A percentile compares a stretch with the other conserved stretches of the same genome.
Evolutionary conservation across 108 stramenopile species (phyloP).

Genomic region (Cyclotella choctawhatcheeana): DNA sequence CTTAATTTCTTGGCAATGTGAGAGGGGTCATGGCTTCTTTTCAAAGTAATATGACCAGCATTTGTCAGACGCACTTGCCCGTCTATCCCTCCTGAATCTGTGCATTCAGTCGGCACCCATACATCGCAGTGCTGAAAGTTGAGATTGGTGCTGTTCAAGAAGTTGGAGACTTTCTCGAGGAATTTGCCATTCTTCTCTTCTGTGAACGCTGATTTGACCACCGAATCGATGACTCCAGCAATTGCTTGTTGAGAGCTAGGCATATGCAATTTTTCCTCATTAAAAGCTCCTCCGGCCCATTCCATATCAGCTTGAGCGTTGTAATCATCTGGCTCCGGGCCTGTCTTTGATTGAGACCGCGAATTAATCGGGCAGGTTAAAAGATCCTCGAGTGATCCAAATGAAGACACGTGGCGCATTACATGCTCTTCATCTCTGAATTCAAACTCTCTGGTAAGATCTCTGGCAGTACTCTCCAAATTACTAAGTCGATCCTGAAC

Average conservation of each 20-base stretch:
- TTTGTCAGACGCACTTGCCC: constrained; percentile 22
- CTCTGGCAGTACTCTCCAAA: constrained; percentile 1
- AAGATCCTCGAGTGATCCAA: constrained; percentile 4
- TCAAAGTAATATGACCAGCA: constrained; percentile 47
- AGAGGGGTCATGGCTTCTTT: constrained; percentile 6
- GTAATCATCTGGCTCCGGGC: no score
- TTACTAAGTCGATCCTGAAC: constrained; percentile 7
- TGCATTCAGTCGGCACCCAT: constrained; percentile 68
- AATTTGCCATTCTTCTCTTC: constrained; percentile 48
- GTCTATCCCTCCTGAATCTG: constrained; percentile 5
- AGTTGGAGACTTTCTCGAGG: constrained; percentile 57
- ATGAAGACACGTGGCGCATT: constrained; percentile 16
- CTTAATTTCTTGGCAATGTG: constrained; percentile 17
- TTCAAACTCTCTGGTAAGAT: constrained; percentile 12
- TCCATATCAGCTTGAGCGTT: no score
- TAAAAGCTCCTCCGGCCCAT: not conserved
- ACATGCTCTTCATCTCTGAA: constrained; percentile 3
- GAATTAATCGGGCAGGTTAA: constrained; percentile 50
- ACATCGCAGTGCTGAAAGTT: constrained; percentile 79
- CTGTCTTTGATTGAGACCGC: no score
- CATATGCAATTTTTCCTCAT: not conserved
- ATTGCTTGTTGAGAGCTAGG: constrained; percentile 11
- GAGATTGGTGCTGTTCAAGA: constrained; percentile 51
- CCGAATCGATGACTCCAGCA: constrained; percentile 32
- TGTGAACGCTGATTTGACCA: constrained; percentile 17